A percentile compares a stretch with the other conserved stretches of the same genome.
These are phyloP conservation scores for Rubia peregrina DNA, from an alignment of 305 asterid species.

Conservation along the genomic window DNA sequence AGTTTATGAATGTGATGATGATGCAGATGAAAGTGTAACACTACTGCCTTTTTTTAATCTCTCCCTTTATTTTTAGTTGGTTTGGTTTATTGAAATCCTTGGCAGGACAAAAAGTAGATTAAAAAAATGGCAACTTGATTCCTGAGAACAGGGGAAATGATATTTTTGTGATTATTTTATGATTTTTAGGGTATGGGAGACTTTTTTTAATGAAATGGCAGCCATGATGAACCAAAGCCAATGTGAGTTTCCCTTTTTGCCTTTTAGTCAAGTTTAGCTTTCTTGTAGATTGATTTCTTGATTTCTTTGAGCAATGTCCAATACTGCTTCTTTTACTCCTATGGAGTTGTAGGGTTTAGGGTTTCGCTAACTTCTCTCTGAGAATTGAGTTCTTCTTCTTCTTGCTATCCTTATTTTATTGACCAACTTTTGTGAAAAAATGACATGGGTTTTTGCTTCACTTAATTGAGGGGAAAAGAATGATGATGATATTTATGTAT, in stretches of 20 bases:
- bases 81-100: neutral
- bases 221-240: constrained; percentile 58
- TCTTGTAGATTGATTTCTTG: too few relatives aligned
- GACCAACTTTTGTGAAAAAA: constrained; percentile 21
- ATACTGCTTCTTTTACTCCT: too few relatives aligned
- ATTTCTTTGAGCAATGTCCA: too few relatives aligned
- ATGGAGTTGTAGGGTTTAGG: too few relatives aligned
- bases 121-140: neutral
- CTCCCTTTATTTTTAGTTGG: neutral
- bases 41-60: neutral
- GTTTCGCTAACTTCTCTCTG: too few relatives aligned
- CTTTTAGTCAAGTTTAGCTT: neutral
- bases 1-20: constrained; percentile 71
- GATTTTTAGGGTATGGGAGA: constrained; percentile 78
- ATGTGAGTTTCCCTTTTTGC: constrained; percentile 38
- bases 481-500: constrained; percentile 42
- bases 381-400: constrained; percentile 28
- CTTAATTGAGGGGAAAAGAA: constrained; percentile 41
- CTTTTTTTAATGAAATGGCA: constrained; percentile 77
- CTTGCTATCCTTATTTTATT: constrained; percentile 10
- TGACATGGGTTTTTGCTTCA: constrained; percentile 16
- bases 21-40: constrained; percentile 59
- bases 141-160: constrained; percentile 2
- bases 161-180: neutral
- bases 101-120: neutral